These are phyloP conservation scores for Calonectria pseudoreteaudii DNA, from an alignment of 2,329 filamentous ascomycete species.

Conservation along the genomic window DNA sequence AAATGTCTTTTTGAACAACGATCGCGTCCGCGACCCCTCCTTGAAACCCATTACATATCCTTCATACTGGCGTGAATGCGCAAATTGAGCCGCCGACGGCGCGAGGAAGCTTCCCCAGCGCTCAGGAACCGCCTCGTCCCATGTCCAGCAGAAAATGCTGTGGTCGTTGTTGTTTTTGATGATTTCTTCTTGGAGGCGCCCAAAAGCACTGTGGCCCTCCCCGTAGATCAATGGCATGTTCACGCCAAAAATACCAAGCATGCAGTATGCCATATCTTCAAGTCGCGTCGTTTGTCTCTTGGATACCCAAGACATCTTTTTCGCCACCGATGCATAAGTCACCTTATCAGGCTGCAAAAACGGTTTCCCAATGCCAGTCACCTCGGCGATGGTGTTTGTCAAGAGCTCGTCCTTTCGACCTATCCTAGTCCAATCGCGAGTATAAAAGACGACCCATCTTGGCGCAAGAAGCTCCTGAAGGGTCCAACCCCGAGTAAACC, in stretches of 20 bases:
- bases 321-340: not conserved
- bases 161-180: not conserved
- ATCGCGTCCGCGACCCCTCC: too few species aligned
- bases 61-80: not conserved
- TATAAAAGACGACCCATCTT: not conserved
- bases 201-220: not conserved
- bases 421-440: not conserved
- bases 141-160: not conserved
- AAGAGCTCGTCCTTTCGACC: not conserved
- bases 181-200: not conserved
- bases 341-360: not conserved
- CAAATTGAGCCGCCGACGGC: not conserved
- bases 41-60: not conserved
- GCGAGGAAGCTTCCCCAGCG: not conserved
- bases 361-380: not conserved
- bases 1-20: not conserved
- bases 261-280: not conserved
- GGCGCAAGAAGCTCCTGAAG: not conserved
- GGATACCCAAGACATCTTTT: not conserved
- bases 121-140: not conserved
- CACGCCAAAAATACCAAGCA: not conserved
- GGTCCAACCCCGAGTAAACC: not conserved
- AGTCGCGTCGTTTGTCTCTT: not conserved
- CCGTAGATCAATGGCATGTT: not conserved
- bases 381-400: not conserved